Evolutionary conservation across 2,329 filamentous ascomycete species (phyloP).

Genomic region (Drechmeria coniospora): DNA sequence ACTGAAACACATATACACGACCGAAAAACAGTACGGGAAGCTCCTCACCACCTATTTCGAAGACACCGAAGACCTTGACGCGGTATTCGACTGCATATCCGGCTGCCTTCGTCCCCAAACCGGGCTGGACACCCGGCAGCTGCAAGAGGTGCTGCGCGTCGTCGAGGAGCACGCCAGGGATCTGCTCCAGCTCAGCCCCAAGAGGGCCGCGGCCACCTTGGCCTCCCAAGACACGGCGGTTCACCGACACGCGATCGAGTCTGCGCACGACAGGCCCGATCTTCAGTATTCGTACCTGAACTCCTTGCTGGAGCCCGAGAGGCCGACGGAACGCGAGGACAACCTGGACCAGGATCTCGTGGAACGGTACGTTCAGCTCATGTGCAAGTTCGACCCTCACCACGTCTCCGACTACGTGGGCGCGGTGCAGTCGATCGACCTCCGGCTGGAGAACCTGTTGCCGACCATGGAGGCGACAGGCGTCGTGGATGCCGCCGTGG

Average conservation of each 20-base stretch:
- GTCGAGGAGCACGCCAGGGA: conserved; percentile 50
- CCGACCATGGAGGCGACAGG: conserved; percentile 81
- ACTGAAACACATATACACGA: conserved; percentile 72
- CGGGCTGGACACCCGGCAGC: conserved; percentile 51
- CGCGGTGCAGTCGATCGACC: conserved; percentile 56
- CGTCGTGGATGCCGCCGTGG: conserved; percentile 81
- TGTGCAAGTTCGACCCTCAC: conserved; percentile 70
- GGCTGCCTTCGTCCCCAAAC: conserved; percentile 55
- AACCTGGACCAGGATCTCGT: conserved; percentile 44
- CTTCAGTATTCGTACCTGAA: conserved; percentile 63
- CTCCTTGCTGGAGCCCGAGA: conserved; percentile 53
- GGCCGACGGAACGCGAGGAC: conserved; percentile 17
- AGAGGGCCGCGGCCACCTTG: conserved; percentile 49
- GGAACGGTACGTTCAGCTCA: conserved; percentile 76
- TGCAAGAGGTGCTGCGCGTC: conserved; percentile 52
- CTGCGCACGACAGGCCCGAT: conserved; percentile 43
- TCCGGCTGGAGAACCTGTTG: conserved; percentile 65
- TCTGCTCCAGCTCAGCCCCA: conserved; percentile 51
- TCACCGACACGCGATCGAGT: conserved; percentile 49
- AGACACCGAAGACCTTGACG: conserved; percentile 59
- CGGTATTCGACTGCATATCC: conserved; percentile 64
- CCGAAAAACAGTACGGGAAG: conserved; percentile 63
- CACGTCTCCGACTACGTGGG: conserved; percentile 81
- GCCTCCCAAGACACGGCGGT: conserved; percentile 45
- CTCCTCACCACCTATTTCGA: conserved; percentile 73